phyloP scores from a whole-genome alignment of 805 yeast genomes.

The Yamadazyma endophytica region DNA sequence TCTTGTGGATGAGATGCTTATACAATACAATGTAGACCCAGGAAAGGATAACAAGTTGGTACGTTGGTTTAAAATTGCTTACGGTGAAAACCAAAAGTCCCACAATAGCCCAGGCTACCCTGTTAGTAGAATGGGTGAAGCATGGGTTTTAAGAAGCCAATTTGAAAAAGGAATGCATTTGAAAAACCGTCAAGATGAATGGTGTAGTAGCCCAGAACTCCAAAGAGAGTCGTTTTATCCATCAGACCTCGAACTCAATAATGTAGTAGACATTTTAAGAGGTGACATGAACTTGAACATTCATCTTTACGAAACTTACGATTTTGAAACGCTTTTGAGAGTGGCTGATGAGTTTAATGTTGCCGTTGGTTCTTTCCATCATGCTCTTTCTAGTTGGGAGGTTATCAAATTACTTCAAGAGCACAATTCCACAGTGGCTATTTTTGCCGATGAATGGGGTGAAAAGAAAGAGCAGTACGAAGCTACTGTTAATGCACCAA shows the following conservation, averaged over 20 bases:
- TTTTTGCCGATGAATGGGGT: conserved; percentile 7
- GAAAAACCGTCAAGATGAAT: conserved; percentile 2
- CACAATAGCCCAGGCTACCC: conserved; percentile 2
- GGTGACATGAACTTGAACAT: conserved; percentile 4
- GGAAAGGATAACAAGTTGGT: conserved; percentile 1
- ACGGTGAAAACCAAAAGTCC: conserved; percentile 5
- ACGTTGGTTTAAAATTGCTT: conserved; percentile 7
- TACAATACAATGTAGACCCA: conserved; percentile 5
- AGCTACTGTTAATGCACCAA: conserved; percentile 6
- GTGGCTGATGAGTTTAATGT: conserved; percentile 6
- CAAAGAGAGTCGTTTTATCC: conserved; percentile 2
- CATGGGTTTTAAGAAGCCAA: conserved; percentile 2
- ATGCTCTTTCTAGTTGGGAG: conserved; percentile 6
- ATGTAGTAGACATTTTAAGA: conserved; percentile 3
- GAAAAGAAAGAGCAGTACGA: conserved; percentile 7
- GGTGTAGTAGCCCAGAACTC: conserved; percentile 2
- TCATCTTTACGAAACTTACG: conserved; percentile 6
- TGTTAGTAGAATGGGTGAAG: conserved; percentile 6
- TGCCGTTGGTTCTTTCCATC: conserved; percentile 5
- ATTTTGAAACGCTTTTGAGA: conserved; percentile 5
- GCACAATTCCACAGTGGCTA: conserved; percentile 3
- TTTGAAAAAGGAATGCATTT: conserved; percentile 1
- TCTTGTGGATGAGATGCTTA: conserved; percentile 3
- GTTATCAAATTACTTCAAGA: conserved; percentile 3
- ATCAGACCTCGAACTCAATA: conserved; percentile 4